phyloP scores from a whole-genome alignment of 257 asterid species.

The Plantago major region DNA sequence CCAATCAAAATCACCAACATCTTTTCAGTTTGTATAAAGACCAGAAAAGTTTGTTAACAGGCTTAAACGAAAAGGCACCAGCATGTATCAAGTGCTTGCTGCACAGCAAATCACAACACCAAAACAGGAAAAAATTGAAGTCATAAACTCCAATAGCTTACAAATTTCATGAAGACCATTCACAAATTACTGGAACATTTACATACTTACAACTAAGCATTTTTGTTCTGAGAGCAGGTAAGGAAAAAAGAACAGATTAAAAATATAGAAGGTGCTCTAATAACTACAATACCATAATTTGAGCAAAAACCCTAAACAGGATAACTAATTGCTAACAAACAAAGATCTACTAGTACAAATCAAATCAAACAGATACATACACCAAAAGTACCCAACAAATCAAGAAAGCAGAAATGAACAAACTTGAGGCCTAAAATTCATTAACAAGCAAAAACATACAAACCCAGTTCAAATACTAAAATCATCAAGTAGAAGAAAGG shows the following conservation, averaged over 20 bases:
- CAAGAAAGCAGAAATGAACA: slow-evolving; percentile 11
- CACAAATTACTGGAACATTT: background rate
- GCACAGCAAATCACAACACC: background rate
- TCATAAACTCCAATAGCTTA: background rate
- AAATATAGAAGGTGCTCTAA: too few relatives aligned
- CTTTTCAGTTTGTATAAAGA: background rate
- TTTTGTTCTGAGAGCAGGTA: background rate
- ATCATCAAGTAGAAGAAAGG: background rate
- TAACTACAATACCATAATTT: too few relatives aligned
- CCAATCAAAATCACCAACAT: slow-evolving; percentile 6
- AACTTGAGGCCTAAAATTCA: background rate
- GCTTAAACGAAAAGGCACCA: background rate
- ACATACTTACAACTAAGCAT: background rate
- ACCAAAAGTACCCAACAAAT: slow-evolving; percentile 4
- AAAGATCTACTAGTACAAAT: slow-evolving; percentile 9
- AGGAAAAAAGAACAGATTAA: too few relatives aligned
- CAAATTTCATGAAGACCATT: background rate
- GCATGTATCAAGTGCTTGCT: background rate
- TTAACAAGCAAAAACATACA: slow-evolving; percentile 3
- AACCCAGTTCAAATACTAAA: slow-evolving; percentile 14
- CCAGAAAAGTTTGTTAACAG: background rate
- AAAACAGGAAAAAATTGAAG: background rate
- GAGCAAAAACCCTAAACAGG: too few relatives aligned
- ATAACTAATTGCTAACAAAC: background rate
- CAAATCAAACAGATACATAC: slow-evolving; percentile 10